A percentile compares a stretch with the other conserved stretches of the same genome.
Evolutionary conservation across 768 basidiomycete genomes (phyloP).

Genomic region (Suillus brevipes): DNA sequence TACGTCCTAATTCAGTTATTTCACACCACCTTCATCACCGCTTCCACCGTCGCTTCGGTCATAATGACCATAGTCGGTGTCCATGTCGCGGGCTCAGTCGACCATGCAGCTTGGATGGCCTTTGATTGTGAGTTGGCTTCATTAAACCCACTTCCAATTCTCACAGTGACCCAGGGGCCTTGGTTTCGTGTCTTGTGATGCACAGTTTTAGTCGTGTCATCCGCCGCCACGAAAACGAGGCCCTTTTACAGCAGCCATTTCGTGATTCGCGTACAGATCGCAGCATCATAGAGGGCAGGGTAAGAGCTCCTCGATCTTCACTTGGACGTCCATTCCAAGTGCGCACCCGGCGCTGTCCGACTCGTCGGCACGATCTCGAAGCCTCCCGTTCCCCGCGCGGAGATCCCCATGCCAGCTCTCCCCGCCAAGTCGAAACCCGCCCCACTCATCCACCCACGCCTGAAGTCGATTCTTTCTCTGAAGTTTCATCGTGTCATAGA

Average conservation of each 20-base stretch:
- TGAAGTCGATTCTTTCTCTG: background rate
- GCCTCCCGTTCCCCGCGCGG: background rate
- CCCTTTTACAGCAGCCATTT: slow-evolving; percentile 48
- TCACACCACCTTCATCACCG: slow-evolving; percentile 56
- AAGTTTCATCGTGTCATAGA: background rate
- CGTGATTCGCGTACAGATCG: slow-evolving; percentile 33
- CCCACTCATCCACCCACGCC: background rate
- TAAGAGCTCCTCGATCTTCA: slow-evolving; percentile 5
- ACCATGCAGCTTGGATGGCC: slow-evolving; percentile 51
- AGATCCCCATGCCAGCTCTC: background rate
- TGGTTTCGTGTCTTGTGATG: slow-evolving; percentile 56
- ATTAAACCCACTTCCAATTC: slow-evolving; percentile 5
- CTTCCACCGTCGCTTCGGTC: slow-evolving; percentile 47
- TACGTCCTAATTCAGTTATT: slow-evolving; percentile 39
- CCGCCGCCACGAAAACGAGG: slow-evolving; percentile 59
- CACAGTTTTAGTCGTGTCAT: slow-evolving; percentile 62
- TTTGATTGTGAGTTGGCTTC: slow-evolving; percentile 48
- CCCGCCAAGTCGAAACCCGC: slow-evolving; percentile 9
- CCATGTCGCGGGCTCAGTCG: slow-evolving; percentile 45
- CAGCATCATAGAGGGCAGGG: slow-evolving; percentile 7
- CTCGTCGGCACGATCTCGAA: background rate
- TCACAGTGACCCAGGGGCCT: slow-evolving; percentile 42
- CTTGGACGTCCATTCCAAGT: slow-evolving; percentile 6
- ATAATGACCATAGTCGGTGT: slow-evolving; percentile 52
- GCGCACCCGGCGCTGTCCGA: slow-evolving; percentile 6